A percentile compares a stretch with the other conserved stretches of the same genome.
These are phyloP conservation scores for Petunia hybrid DNA, from an alignment of 305 asterid genomes.

Conservation along the genomic window DNA sequence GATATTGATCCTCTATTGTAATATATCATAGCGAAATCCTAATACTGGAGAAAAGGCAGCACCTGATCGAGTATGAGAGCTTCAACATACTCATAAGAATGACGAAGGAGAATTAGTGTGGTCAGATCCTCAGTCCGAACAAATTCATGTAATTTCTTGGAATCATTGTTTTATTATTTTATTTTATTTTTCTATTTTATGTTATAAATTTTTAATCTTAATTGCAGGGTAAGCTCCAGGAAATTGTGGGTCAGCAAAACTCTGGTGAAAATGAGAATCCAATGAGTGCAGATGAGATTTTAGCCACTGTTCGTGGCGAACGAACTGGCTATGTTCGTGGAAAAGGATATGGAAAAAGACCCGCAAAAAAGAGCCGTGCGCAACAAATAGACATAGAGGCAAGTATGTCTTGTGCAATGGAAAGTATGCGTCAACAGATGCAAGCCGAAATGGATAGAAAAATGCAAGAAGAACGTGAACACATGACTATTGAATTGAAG, in stretches of 20 bases:
- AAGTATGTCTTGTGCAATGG: not conserved
- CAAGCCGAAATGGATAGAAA: not conserved
- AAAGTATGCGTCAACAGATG: not conserved
- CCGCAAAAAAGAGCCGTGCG: not conserved
- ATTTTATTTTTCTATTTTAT: not conserved
- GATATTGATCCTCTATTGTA: not conserved
- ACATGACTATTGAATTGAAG: not conserved
- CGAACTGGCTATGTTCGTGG: not conserved
- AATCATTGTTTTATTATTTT: not conserved
- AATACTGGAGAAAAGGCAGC: not conserved
- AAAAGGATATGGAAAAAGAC: not conserved
- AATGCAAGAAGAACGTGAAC: not conserved
- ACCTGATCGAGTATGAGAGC: not conserved
- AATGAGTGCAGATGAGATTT: not conserved
- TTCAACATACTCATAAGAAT: not conserved
- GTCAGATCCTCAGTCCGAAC: too few relatives aligned
- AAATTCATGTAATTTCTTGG: too few relatives aligned
- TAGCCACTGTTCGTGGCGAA: not conserved
- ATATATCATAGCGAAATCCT: not conserved
- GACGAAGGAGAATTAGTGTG: too few relatives aligned
- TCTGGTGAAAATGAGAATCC: not conserved
- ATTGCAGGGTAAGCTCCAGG: not conserved
- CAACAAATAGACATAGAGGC: not conserved
- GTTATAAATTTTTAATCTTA: not conserved
- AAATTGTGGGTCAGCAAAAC: not conserved